phyloP scores from a whole-genome alignment of 768 basidiomycete genomes.

The Leccinum ochraceum region DNA sequence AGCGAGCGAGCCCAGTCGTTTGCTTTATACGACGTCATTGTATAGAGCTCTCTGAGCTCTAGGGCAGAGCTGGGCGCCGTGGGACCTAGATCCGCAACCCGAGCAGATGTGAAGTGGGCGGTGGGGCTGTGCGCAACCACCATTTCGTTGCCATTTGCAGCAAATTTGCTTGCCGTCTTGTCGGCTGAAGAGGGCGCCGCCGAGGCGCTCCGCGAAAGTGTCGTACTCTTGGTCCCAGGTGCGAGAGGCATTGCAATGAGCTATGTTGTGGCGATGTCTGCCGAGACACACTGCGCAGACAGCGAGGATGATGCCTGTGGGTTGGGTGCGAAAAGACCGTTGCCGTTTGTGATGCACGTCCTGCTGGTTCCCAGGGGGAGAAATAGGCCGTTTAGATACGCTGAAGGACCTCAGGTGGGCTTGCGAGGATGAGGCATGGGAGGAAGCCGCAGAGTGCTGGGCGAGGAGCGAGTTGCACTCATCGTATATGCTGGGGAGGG shows the following conservation, averaged over 20 bases:
- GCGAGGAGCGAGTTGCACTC: too few species aligned
- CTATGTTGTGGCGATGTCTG: too few species aligned
- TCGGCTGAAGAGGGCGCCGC: conserved; percentile 9
- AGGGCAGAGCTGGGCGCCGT: conserved; percentile 10
- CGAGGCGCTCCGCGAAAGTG: too few species aligned
- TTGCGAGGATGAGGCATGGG: too few species aligned
- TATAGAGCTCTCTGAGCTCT: neutral
- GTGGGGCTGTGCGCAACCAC: conserved; percentile 4
- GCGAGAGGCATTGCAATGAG: too few species aligned
- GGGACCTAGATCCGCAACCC: conserved; percentile 1
- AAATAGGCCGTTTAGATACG: neutral
- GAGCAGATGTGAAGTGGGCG: conserved; percentile 10
- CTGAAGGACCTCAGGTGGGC: too few species aligned
- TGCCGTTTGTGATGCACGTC: neutral
- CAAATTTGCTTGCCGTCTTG: conserved; percentile 12
- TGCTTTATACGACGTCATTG: neutral
- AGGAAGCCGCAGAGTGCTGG: too few species aligned
- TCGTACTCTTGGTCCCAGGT: too few species aligned
- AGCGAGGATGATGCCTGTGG: too few species aligned
- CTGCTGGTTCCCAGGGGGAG: conserved; percentile 25
- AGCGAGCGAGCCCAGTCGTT: conserved; percentile 9
- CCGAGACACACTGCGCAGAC: too few species aligned
- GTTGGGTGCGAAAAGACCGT: too few species aligned
- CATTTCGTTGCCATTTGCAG: conserved; percentile 4
- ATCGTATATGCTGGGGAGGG: too few species aligned